phyloP scores from a whole-genome alignment of 306 rosid genomes.

The Astragalus glycyphyllos region DNA sequence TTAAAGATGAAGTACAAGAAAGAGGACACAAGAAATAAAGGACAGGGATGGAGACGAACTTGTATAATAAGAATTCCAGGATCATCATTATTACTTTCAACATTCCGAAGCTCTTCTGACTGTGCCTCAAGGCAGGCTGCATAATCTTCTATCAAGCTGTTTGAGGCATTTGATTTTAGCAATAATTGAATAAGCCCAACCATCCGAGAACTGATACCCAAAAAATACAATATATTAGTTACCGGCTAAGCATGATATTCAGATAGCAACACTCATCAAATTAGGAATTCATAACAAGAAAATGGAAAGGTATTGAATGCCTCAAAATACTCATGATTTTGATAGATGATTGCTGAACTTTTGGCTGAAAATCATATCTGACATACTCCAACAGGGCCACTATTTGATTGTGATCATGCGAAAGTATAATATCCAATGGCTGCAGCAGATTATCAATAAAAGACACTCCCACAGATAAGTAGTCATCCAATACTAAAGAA shows the following conservation, averaged over 20 bases:
- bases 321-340: slow-evolving; percentile 95
- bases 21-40: slow-evolving; percentile 13
- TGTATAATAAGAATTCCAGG: slow-evolving; percentile 94
- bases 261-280: slow-evolving; percentile 22
- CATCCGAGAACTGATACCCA: slow-evolving; percentile 87
- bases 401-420: slow-evolving; percentile 94
- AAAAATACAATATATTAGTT: slow-evolving; percentile 40
- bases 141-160: slow-evolving; percentile 89
- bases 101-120: slow-evolving; percentile 73
- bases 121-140: slow-evolving; percentile 96
- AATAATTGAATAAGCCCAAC: slow-evolving; percentile 86
- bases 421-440: slow-evolving; percentile 95
- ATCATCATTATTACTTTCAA: slow-evolving; percentile 78
- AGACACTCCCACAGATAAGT: slow-evolving; percentile 7
- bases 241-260: slow-evolving; percentile 31
- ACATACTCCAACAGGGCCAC: slow-evolving; percentile 90
- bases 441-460: slow-evolving; percentile 49
- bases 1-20: slow-evolving; percentile 20
- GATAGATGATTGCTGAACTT: slow-evolving; percentile 86
- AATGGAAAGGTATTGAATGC: slow-evolving; percentile 50
- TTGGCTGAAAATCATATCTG: slow-evolving; percentile 92
- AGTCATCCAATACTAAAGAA: slow-evolving; percentile 9
- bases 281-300: slow-evolving; percentile 35
- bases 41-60: slow-evolving; percentile 52
- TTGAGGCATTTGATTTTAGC: slow-evolving; percentile 79